A percentile compares a stretch with the other conserved stretches of the same genome.
phyloP scores from a whole-genome alignment of 2,329 filamentous ascomycete species.

The Cladosporium halotolerans region DNA sequence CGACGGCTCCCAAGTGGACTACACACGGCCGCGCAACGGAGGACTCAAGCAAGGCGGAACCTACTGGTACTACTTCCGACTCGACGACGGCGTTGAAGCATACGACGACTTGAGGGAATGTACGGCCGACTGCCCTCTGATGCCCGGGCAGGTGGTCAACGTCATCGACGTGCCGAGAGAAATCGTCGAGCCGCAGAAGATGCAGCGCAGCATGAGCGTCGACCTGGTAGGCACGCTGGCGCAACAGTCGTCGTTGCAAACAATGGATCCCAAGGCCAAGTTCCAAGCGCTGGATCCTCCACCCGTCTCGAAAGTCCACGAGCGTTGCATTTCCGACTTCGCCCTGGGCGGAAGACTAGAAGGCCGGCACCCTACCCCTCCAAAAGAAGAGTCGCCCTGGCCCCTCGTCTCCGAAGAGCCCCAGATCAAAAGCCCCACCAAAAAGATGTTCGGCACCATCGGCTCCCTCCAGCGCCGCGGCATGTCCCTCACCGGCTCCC shows the following conservation, averaged over 20 bases:
- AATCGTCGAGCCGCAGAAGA: conserved; percentile 21
- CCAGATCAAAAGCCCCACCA: not conserved
- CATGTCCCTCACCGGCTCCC: not conserved
- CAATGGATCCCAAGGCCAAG: conserved; percentile 24
- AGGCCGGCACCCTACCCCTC: conserved; percentile 7
- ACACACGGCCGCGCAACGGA: conserved; percentile 57
- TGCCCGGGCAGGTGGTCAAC: conserved; percentile 85
- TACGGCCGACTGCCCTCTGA: conserved; percentile 74
- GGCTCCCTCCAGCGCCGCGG: not conserved
- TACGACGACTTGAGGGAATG: conserved; percentile 66
- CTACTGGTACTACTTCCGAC: conserved; percentile 95
- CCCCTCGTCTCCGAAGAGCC: not conserved
- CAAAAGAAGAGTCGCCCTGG: not conserved
- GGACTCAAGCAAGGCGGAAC: conserved; percentile 87
- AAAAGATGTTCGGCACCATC: conserved; percentile 5
- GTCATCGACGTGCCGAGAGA: conserved; percentile 74
- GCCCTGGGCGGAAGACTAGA: conserved; percentile 24
- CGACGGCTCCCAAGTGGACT: conserved; percentile 58
- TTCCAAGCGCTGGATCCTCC: conserved; percentile 24
- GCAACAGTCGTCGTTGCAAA: conserved; percentile 16
- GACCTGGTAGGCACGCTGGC: conserved; percentile 22
- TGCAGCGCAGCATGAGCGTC: conserved; percentile 26
- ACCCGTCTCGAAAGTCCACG: conserved; percentile 26
- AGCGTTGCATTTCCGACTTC: conserved; percentile 26
- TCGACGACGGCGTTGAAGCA: conserved; percentile 71